Conservation (phyloP, 2,329 filamentous ascomycete genomes). For the Delphinella strobiligena region DNA sequence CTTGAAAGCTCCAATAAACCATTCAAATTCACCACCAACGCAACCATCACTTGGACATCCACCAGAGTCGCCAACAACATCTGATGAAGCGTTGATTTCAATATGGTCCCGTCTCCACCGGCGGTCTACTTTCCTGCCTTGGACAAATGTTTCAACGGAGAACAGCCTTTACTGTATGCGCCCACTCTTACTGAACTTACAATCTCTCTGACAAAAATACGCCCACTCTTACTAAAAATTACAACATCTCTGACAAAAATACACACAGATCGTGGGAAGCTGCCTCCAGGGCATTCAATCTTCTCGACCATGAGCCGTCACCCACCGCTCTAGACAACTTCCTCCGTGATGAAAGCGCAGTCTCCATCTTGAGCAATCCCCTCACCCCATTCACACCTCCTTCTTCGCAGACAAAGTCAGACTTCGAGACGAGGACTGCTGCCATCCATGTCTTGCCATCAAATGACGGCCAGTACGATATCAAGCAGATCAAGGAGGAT, state of each 20-base stretch:
- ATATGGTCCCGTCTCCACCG: constrained; percentile 8
- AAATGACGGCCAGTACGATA: constrained; percentile 53
- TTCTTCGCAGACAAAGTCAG: constrained; percentile 51
- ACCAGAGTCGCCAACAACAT: no score
- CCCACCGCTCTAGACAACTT: constrained; percentile 49
- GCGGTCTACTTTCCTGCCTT: constrained; percentile 64
- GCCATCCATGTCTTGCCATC: constrained; percentile 71
- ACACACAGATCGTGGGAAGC: constrained; percentile 49
- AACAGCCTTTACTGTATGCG: constrained; percentile 66
- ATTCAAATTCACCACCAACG: no score
- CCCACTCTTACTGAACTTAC: background rate
- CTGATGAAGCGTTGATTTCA: background rate
- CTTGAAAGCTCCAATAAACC: background rate
- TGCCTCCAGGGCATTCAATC: constrained; percentile 42
- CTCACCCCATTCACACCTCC: constrained; percentile 54
- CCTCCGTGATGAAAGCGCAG: constrained; percentile 56
- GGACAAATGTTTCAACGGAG: constrained; percentile 72
- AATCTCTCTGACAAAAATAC: background rate
- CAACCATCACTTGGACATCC: no score
- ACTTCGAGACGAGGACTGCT: constrained; percentile 74
- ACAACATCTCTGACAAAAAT: constrained; percentile 11
- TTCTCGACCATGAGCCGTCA: constrained; percentile 39
- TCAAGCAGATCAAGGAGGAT: constrained; percentile 74
- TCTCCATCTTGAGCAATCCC: constrained; percentile 56
- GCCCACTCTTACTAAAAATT: constrained; percentile 3